Evolutionary conservation across 805 yeast genomes (phyloP).

Genomic region (Naumovozyma dairenensis): DNA sequence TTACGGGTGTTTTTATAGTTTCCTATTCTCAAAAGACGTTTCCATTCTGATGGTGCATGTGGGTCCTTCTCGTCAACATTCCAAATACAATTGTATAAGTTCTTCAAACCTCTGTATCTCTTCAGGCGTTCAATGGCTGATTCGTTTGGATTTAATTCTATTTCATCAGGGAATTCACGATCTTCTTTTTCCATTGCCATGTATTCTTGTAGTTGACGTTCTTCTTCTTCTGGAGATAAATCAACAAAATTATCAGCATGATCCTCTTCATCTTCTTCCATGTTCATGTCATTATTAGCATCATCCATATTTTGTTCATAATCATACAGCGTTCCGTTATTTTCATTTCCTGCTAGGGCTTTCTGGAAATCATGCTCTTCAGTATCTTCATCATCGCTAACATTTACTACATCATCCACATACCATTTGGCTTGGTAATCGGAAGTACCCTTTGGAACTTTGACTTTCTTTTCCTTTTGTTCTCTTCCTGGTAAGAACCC

Average conservation of each 20-base stretch:
- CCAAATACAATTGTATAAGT: constrained; percentile 75
- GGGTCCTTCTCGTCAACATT: constrained; percentile 75
- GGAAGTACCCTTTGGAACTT: constrained; percentile 66
- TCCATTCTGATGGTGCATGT: constrained; percentile 70
- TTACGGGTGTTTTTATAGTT: constrained; percentile 71
- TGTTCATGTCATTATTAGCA: constrained; percentile 28
- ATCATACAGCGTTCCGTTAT: constrained; percentile 25
- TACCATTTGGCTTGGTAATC: constrained; percentile 77
- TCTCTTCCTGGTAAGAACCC: constrained; percentile 31
- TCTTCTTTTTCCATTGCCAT: constrained; percentile 71
- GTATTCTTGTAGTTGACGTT: constrained; percentile 59
- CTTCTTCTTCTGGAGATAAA: constrained; percentile 72
- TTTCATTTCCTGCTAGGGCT: constrained; percentile 27
- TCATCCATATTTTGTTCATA: constrained; percentile 25
- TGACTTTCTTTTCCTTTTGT: constrained; percentile 27
- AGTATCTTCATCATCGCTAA: constrained; percentile 23
- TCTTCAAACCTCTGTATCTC: constrained; percentile 81
- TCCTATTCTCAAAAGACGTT: constrained; percentile 58
- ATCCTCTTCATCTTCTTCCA: constrained; percentile 37
- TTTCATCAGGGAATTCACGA: constrained; percentile 89
- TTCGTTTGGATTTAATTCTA: constrained; percentile 70
- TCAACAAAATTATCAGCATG: constrained; percentile 58
- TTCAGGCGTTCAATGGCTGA: constrained; percentile 65
- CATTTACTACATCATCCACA: constrained; percentile 43
- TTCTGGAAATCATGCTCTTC: constrained; percentile 27